Base-by-base conservation (phyloP, 2,329 filamentous ascomycete species). In the Aspergillus floridensis region DNA sequence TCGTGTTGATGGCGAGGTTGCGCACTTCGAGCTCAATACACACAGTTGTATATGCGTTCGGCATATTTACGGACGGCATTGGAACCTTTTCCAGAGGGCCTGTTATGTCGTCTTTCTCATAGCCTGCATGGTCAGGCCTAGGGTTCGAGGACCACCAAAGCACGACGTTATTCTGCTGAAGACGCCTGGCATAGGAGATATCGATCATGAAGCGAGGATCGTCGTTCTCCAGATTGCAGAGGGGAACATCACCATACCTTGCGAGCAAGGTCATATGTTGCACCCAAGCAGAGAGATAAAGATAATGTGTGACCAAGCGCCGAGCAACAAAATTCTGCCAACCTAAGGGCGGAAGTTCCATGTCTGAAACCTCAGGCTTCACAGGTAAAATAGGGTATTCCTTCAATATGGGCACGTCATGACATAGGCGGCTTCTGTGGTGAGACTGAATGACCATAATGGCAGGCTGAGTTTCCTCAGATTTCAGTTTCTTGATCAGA, bases 1-100 rank as follows among this genome's bases (percentile, higher is more conserved):
- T 96, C 0, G 96, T 99, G 77, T 99, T 99, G 78, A 99, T 98
- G 4, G 92, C 90, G 14, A 99, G 83, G 70, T 99, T 99, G 49
- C 93, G 90, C 52, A 99, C 86, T 63, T 96, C 92, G 14, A 99
- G 78, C 67, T 99, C 95, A 63, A 99, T 95, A 72, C 95, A 99
- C 2, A 99, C 95, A 0, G 93, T 96, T 1, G 93, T 90, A 74
- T 96, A 99, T 0, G 93, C 96, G 46, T 93, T 93, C 0, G 93
- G 90, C 53, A 92, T 93, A 73, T 99, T 99, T 72, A 96, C 86
- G 14, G 89, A 89, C 0, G 95, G 93, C 92, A 98, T 96, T 60
- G 91, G 88, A 14, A 96, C 90, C 11, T 84, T 89, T 65, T 99
- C 93, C 29, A 98, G 82, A 2, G 90, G 85, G 0, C 90, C 90